Evolutionary conservation across 441 rosid genomes (phyloP).

Genomic region (Pelargonium fulgidum): DNA sequence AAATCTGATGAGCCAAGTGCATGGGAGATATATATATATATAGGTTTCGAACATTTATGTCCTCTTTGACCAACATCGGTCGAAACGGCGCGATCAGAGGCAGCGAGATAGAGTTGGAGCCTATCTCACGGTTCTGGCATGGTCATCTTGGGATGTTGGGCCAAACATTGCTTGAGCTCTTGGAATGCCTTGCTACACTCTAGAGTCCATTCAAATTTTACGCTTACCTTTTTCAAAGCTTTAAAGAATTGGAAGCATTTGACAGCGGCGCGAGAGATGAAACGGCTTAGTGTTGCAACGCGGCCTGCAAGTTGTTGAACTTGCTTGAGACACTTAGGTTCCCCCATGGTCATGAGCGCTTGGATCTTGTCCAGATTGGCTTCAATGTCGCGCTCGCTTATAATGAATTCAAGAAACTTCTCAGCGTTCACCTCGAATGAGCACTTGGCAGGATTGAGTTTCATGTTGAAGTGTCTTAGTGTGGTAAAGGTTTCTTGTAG

Average conservation of each 20-base stretch:
- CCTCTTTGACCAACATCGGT: too few species aligned
- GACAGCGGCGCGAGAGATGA: background rate
- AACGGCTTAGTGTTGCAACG: background rate
- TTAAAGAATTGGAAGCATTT: background rate
- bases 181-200: background rate
- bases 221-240: background rate
- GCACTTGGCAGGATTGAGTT: background rate
- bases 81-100: too few species aligned
- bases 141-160: background rate
- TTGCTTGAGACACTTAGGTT: background rate
- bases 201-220: background rate
- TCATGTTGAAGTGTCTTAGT: background rate
- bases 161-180: background rate
- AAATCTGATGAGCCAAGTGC: too few species aligned
- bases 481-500: background rate
- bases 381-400: background rate
- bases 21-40: too few species aligned
- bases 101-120: too few species aligned
- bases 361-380: background rate
- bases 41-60: too few species aligned
- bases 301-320: background rate
- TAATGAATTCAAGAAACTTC: background rate
- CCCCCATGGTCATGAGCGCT: background rate
- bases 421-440: background rate
- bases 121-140: too few species aligned